Percentiles rank a stretch among this genome's conserved stretches.
These are phyloP conservation scores for Fusarium oligoseptatum DNA, from an alignment of 2,329 filamentous ascomycete species.

Conservation along the genomic window DNA sequence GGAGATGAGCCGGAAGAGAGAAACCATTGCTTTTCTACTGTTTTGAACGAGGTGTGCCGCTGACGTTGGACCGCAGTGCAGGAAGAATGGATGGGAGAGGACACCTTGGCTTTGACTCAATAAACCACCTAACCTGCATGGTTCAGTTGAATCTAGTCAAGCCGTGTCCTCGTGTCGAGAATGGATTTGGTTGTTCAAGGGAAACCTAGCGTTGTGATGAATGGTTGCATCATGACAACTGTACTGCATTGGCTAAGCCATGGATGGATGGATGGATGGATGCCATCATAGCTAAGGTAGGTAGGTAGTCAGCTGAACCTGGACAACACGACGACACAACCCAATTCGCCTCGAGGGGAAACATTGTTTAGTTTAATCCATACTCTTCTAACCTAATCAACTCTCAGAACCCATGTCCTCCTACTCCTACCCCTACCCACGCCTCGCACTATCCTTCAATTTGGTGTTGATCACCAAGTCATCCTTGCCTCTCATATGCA, in stretches of 20 bases:
- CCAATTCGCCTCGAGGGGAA: neutral
- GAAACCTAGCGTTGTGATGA: neutral
- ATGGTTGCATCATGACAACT: neutral
- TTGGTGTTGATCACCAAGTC: constrained; percentile 67
- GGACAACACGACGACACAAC: neutral
- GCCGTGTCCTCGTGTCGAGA: neutral
- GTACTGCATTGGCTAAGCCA: neutral
- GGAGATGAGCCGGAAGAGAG: constrained; percentile 3
- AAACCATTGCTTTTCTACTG: neutral
- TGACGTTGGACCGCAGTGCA: constrained; percentile 32
- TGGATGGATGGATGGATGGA: too few relatives aligned
- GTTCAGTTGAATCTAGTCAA: neutral
- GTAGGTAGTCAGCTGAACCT: neutral
- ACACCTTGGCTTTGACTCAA: constrained; percentile 4
- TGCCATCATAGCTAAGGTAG: neutral
- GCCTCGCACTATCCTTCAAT: constrained; percentile 46
- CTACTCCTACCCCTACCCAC: constrained; percentile 6
- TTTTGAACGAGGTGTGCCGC: constrained; percentile 11
- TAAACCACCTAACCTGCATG: neutral
- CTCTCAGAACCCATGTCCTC: neutral
- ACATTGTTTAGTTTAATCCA: constrained; percentile 4
- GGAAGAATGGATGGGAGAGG: constrained; percentile 5
- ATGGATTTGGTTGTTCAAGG: neutral
- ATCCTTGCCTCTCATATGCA: constrained; percentile 64
- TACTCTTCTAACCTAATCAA: constrained; percentile 10